These are phyloP conservation scores for Artemisia argyi DNA, from an alignment of 129 eudicot species.

Conservation along the genomic window DNA sequence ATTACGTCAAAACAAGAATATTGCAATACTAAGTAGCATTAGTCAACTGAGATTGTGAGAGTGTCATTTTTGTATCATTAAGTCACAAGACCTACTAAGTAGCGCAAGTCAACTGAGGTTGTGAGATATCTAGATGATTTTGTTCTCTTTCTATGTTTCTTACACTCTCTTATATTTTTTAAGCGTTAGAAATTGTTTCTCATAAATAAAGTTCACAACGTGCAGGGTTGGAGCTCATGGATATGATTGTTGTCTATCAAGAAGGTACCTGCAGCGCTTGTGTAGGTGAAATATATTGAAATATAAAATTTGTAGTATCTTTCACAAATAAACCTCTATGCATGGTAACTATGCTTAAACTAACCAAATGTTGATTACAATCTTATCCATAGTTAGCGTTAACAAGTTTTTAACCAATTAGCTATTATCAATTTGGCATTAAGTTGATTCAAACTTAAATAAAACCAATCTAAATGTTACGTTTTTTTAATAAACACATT, in stretches of 20 bases:
- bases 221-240: conserved; percentile 98
- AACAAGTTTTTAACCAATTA: too few species aligned
- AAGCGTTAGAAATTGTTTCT: conserved; percentile 11
- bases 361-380: background rate
- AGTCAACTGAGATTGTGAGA: conserved; percentile 7
- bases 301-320: conserved; percentile 6
- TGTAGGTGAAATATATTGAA: conserved; percentile 65
- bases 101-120: background rate
- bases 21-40: too few species aligned
- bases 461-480: too few species aligned
- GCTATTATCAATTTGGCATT: too few species aligned
- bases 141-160: background rate
- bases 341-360: background rate
- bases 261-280: conserved; percentile 92
- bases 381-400: background rate
- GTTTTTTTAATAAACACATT: too few species aligned
- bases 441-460: too few species aligned
- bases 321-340: background rate
- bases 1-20: too few species aligned
- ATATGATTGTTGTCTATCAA: conserved; percentile 98
- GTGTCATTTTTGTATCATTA: too few species aligned
- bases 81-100: too few species aligned
- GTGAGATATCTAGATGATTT: conserved; percentile 7
- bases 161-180: background rate
- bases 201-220: conserved; percentile 59